These are phyloP conservation scores for Xylaria sp. DNA, from an alignment of 2,329 filamentous ascomycete genomes.

Conservation along the genomic window DNA sequence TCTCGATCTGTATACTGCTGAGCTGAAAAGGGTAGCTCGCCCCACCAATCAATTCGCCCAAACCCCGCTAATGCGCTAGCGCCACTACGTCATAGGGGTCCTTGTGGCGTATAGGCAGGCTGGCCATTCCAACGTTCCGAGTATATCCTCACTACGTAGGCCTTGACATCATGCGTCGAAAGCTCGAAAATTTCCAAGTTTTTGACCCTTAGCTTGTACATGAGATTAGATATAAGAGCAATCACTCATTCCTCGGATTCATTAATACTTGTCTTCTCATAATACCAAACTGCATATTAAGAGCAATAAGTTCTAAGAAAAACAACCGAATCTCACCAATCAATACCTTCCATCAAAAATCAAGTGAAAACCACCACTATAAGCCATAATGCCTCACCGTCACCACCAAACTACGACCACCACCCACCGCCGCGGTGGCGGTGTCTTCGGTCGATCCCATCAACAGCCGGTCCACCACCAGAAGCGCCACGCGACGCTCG, in stretches of 20 bases:
- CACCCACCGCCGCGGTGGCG: slow-evolving; percentile 51
- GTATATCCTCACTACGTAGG: slow-evolving; percentile 12
- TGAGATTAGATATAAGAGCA: slow-evolving; percentile 22
- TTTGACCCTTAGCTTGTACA: background rate
- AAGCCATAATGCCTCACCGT: slow-evolving; percentile 50
- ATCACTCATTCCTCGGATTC: background rate
- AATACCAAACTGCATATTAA: background rate
- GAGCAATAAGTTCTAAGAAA: background rate
- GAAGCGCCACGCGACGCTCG: slow-evolving; percentile 72
- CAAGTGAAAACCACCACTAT: background rate
- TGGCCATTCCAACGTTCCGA: slow-evolving; percentile 8
- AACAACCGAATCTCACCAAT: slow-evolving; percentile 1
- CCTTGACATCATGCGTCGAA: slow-evolving; percentile 36
- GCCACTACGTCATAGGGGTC: slow-evolving; percentile 37
- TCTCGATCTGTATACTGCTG: background rate
- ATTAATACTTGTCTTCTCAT: background rate
- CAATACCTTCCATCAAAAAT: slow-evolving; percentile 22
- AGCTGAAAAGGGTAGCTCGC: background rate
- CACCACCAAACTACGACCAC: slow-evolving; percentile 52
- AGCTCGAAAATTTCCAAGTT: slow-evolving; percentile 20
- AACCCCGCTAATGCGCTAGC: slow-evolving; percentile 10
- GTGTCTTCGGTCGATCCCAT: background rate
- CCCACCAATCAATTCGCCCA: slow-evolving; percentile 2
- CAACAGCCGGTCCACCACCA: slow-evolving; percentile 65
- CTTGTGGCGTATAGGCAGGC: slow-evolving; percentile 27